These are phyloP conservation scores for Avena insularis DNA, from an alignment of 176 grass and related monocot genomes.

Conservation along the genomic window DNA sequence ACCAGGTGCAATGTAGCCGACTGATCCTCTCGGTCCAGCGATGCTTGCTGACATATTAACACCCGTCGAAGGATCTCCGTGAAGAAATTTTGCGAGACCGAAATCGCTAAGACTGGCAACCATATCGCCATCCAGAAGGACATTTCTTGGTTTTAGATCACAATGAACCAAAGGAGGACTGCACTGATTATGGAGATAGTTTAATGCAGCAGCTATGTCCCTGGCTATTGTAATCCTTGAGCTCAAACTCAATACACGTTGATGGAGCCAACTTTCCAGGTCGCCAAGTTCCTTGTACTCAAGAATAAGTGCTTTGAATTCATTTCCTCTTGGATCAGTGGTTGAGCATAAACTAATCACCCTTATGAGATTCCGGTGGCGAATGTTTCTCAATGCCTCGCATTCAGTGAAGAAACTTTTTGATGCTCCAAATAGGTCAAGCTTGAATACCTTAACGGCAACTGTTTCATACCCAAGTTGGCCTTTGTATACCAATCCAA, in stretches of 20 bases:
- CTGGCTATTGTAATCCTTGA: background rate
- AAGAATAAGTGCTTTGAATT: constrained; percentile 24
- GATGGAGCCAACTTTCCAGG: background rate
- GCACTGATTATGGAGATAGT: constrained; percentile 6
- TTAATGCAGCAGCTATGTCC: constrained; percentile 13
- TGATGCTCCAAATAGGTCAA: background rate
- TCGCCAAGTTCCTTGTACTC: background rate
- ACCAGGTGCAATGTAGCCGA: constrained; percentile 6
- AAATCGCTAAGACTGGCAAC: background rate
- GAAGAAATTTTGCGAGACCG: background rate
- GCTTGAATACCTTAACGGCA: constrained; percentile 16
- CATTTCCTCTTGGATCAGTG: constrained; percentile 1
- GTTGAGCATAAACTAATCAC: constrained; percentile 8
- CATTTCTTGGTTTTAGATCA: background rate
- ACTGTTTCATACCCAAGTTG: background rate
- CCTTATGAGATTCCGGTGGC: background rate
- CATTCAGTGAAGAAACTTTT: background rate
- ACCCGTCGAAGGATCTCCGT: background rate
- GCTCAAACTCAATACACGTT: background rate
- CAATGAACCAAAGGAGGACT: background rate
- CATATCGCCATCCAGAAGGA: background rate
- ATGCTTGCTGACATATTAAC: background rate
- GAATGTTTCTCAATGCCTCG: background rate
- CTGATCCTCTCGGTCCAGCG: background rate
- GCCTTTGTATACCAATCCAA: constrained; percentile 5